phyloP scores from a whole-genome alignment of 768 basidiomycete genomes.

The Galerina marginata region DNA sequence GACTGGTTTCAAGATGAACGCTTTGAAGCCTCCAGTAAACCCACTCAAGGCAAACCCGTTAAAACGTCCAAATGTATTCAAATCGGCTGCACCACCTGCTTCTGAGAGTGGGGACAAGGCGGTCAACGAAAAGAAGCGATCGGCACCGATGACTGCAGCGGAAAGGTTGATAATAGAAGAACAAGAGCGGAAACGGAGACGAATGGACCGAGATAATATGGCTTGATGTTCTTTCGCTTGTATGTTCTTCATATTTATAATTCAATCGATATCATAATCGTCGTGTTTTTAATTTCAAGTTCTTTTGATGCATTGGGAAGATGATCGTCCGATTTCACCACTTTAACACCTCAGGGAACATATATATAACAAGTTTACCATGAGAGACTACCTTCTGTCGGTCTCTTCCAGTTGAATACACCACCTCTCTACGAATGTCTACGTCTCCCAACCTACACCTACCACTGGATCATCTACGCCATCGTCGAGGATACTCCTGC shows the following conservation, averaged over 20 bases:
- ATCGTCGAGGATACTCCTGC: conserved; percentile 37
- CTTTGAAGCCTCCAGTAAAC: conserved; percentile 61
- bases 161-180: conserved; percentile 91
- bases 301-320: conserved; percentile 17
- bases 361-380: conserved; percentile 17
- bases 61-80: conserved; percentile 80
- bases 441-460: conserved; percentile 39
- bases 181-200: conserved; percentile 84
- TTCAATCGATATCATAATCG: conserved; percentile 19
- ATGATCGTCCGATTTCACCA: conserved; percentile 14
- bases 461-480: conserved; percentile 36
- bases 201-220: conserved; percentile 62
- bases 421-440: conserved; percentile 36
- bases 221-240: conserved; percentile 25
- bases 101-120: conserved; percentile 38
- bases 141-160: conserved; percentile 76
- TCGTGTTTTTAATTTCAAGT: conserved; percentile 18
- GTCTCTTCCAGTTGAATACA: conserved; percentile 37
- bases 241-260: conserved; percentile 29
- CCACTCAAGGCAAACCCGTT: conserved; percentile 71
- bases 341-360: conserved; percentile 11
- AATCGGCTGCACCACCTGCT: conserved; percentile 46
- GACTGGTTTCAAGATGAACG: conserved; percentile 64
- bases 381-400: conserved; percentile 4
- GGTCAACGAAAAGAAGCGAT: conserved; percentile 62